Conservation (phyloP, 176 grass and related monocot genomes). For the Tuctoria greenei region DNA sequence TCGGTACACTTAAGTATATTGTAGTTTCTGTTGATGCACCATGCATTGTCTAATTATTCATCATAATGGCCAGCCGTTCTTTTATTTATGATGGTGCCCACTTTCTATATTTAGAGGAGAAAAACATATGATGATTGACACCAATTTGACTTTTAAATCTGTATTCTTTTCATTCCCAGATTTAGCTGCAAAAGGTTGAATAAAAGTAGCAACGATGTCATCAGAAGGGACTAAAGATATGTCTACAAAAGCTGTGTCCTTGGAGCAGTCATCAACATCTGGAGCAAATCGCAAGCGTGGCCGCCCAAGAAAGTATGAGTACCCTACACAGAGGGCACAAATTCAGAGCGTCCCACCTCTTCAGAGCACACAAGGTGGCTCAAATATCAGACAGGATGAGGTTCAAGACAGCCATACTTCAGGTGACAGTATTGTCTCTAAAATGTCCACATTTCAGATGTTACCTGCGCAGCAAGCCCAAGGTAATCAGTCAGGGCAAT, state of each 20-base stretch:
- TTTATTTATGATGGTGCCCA: not conserved
- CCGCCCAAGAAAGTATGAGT: slow-evolving; percentile 45
- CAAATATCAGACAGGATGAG: slow-evolving; percentile 28
- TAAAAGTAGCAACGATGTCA: slow-evolving; percentile 30
- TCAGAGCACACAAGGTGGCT: slow-evolving; percentile 26
- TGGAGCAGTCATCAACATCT: slow-evolving; percentile 29
- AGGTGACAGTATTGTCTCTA: slow-evolving; percentile 19
- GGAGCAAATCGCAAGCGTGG: slow-evolving; percentile 53
- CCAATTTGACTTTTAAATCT: not conserved
- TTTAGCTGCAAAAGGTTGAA: not conserved
- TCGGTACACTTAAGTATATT: too few species aligned
- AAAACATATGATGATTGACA: slow-evolving; percentile 1
- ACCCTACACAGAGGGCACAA: slow-evolving; percentile 31
- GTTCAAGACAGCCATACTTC: slow-evolving; percentile 16
- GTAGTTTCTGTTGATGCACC: too few species aligned
- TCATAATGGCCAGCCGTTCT: not conserved
- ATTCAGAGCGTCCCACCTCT: slow-evolving; percentile 44
- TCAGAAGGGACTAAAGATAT: slow-evolving; percentile 39
- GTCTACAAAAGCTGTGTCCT: slow-evolving; percentile 14
- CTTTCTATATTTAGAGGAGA: slow-evolving; percentile 1
- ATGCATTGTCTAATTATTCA: not conserved
- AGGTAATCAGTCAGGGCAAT: slow-evolving; percentile 12
- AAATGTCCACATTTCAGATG: not conserved
- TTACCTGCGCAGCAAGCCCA: slow-evolving; percentile 25
- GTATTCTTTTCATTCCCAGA: slow-evolving; percentile 2